phyloP scores from a whole-genome alignment of 768 basidiomycete species.

The Leccinum imitatum region DNA sequence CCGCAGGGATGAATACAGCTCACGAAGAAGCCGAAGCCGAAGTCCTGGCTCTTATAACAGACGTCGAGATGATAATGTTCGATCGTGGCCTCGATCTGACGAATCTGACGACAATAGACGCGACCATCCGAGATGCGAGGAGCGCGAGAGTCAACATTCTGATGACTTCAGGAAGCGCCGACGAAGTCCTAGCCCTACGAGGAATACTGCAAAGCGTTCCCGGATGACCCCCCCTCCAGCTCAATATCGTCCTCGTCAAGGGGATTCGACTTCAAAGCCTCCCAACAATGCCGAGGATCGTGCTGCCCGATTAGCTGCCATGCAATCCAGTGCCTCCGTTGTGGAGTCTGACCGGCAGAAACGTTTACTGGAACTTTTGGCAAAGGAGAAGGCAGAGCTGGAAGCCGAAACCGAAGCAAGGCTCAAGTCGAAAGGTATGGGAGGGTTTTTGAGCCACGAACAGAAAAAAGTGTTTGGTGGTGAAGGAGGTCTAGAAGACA shows the following conservation, averaged over 20 bases:
- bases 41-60: constrained; percentile 28
- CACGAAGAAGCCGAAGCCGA: constrained; percentile 30
- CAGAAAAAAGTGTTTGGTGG: constrained; percentile 85
- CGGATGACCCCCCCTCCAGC: constrained; percentile 43
- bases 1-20: constrained; percentile 21
- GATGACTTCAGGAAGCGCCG: constrained; percentile 40
- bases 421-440: constrained; percentile 73
- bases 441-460: constrained; percentile 77
- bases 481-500: constrained; percentile 72
- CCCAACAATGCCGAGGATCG: constrained; percentile 50
- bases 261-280: constrained; percentile 12
- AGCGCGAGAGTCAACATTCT: constrained; percentile 21
- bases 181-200: constrained; percentile 36
- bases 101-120: constrained; percentile 48
- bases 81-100: constrained; percentile 50
- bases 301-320: constrained; percentile 85
- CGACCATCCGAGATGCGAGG: constrained; percentile 27
- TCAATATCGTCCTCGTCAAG: constrained; percentile 20
- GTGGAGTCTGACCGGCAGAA: constrained; percentile 70
- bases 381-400: constrained; percentile 75
- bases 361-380: constrained; percentile 64
- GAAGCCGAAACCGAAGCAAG: constrained; percentile 70
- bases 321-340: constrained; percentile 71
- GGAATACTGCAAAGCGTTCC: constrained; percentile 44
- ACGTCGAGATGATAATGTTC: constrained; percentile 26